Evolutionary conservation across 192 early-diverging fungal species (phyloP), one percentile per base, ranked within the genome.

Genomic region (Entomortierella lignicola): DNA sequence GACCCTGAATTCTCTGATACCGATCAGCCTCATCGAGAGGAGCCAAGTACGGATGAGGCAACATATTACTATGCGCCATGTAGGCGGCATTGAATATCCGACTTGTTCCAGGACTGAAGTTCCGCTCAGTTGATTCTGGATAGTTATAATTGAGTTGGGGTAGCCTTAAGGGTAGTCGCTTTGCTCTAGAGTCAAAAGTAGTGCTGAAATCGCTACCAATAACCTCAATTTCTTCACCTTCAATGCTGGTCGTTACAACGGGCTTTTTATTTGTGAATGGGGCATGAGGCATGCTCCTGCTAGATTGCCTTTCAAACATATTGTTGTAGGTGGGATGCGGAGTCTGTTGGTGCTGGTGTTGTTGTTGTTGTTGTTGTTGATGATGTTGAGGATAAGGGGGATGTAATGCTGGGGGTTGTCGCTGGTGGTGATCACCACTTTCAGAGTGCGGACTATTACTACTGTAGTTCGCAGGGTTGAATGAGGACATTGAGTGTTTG

Each of bases 41-140:
- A 10, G 55, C 29, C 27, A 65, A 29, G 31, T 69, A 69, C 0
- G 73, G 61, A 29, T 60, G 73, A 12, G 60, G 31, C n/a, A 77
- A 34, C 4, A 69, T 27, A 13, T 4, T 37, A 13, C 32, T 12
- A 27, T 77, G 66, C 1, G 66, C 73, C 37, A 37, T 29, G 39
- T 60, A 79, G 43, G 75, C 67, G 43, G 75, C 67, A 29, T 79
- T 79, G 52, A 79, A 79, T 30, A 70, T 31, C 23, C 70, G 18
- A 21, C 75, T 79, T 17, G 75, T 79, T 20, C 75, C 75, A 18
- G 75, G 75, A 48, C 75, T 79, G 37, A 64, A 79, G 63, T 70
- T 79, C 8, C 70, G 63, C 20, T 39, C 75, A 26, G 63, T 52
- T 11, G 68, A 17, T n/a, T 69, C 56, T 41, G 68, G 68, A 32